Evolutionary conservation across 164 flowering plant species (phyloP), one percentile per base, ranked within the genome.

Genomic region (Buxus sempervirens): DNA sequence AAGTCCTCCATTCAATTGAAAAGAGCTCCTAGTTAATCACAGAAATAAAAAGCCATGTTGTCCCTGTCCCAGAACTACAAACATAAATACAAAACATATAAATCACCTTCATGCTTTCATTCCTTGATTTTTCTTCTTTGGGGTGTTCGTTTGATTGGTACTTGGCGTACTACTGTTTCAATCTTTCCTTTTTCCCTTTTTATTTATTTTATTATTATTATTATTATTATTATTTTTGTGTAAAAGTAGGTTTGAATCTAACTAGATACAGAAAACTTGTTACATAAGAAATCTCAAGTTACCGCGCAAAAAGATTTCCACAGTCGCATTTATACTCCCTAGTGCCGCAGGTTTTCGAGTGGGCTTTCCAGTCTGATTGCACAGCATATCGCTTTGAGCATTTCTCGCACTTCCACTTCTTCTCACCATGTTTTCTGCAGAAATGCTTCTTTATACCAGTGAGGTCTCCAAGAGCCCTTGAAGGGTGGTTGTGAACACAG

Each of bases 401-500:
- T 73, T 85, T 88, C 55, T 85, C 88, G 60, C 92, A 88, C 82
- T 88, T 88, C 92, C 92, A 88, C 76, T 88, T 85, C 81, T 87
- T 87, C 83, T 87, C 91, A 1, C 91, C 91, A 25, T 87, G 91
- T 62, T 87, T 87, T 66, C 91, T 48, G 26, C 86, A 85, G 57
- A 82, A 87, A 76, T 87, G 91, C 65, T 87, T 87, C 70, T 87
- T 87, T 24, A 87, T 85, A 0, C 91, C 91, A 0, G 91, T 87
- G 0, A 87, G 78, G 76, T 87, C 91, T 21, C 92, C 90, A 6
- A 88, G 88, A 41, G 92, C 92, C 78, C 92, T 80, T 0, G 92
- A 84, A 23, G 92, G 88, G 62, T 82, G 84, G 70, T 88, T 73
- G 62, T 88, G 92, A 7, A 88, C 87, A 45, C 92, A 88, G 12